A percentile compares a stretch with the other conserved stretches of the same genome.
phyloP scores from a whole-genome alignment of 202 grass and related monocot genomes.

The Miscanthus sacchariflorus region DNA sequence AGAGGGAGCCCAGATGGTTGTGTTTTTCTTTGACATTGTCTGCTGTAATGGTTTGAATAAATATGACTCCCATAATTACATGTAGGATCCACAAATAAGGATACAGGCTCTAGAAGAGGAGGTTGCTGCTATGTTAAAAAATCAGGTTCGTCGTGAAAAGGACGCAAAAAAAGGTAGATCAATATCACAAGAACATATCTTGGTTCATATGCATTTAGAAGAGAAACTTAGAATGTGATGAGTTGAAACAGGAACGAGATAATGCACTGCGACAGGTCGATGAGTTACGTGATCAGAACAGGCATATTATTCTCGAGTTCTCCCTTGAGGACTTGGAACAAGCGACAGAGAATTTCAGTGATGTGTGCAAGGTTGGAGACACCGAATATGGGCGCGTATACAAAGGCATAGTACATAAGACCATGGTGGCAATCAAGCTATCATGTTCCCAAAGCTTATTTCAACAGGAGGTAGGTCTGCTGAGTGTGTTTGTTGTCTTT shows the following conservation, averaged over 20 bases:
- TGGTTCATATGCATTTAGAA: neutral
- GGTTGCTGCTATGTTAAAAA: slow-evolving; percentile 15
- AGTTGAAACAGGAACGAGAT: slow-evolving; percentile 42
- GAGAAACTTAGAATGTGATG: slow-evolving; percentile 19
- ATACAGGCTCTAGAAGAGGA: slow-evolving; percentile 38
- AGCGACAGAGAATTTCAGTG: slow-evolving; percentile 49
- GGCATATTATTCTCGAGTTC: slow-evolving; percentile 33
- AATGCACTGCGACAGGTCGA: slow-evolving; percentile 39
- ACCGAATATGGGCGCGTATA: slow-evolving; percentile 48
- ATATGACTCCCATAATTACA: neutral
- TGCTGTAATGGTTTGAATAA: neutral
- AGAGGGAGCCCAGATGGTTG: neutral
- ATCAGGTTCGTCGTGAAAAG: neutral
- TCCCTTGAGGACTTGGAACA: slow-evolving; percentile 32
- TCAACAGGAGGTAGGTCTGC: slow-evolving; percentile 43
- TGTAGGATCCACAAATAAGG: slow-evolving; percentile 13
- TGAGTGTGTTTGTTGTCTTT: neutral
- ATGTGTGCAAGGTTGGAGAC: slow-evolving; percentile 26
- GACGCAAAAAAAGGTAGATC: slow-evolving; percentile 30
- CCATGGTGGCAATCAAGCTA: slow-evolving; percentile 47
- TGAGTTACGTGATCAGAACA: slow-evolving; percentile 34
- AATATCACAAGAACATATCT: neutral
- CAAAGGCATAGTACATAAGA: slow-evolving; percentile 42
- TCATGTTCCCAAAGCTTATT: slow-evolving; percentile 35
- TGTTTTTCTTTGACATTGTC: neutral